phyloP scores from a whole-genome alignment of 2,329 filamentous ascomycete genomes.

The Phialemonium atrogriseum region DNA sequence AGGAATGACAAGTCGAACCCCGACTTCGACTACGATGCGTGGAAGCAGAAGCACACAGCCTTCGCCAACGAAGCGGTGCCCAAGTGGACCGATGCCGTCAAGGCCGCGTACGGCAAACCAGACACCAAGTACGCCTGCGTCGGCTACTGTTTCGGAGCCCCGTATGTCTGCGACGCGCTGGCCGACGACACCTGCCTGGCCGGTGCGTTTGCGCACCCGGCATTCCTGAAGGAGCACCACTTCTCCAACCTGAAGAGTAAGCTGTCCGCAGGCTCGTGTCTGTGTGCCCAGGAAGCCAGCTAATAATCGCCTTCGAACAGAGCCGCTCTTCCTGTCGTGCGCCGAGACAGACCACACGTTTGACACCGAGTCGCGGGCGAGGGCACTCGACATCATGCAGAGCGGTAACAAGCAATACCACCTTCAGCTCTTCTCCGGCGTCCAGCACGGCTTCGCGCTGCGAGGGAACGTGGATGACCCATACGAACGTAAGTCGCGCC shows the following conservation, averaged over 20 bases:
- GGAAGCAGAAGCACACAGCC: constrained; percentile 33
- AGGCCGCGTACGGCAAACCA: constrained; percentile 22
- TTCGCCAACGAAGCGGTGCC: constrained; percentile 34
- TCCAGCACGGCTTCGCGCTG: constrained; percentile 21
- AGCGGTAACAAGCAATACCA: constrained; percentile 42
- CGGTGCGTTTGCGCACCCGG: constrained; percentile 42
- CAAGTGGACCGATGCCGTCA: constrained; percentile 31
- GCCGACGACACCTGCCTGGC: constrained; percentile 24
- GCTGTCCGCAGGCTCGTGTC: constrained; percentile 4
- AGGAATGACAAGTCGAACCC: not conserved
- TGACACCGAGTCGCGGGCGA: constrained; percentile 23
- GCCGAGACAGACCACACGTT: constrained; percentile 36
- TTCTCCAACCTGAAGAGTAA: constrained; percentile 28
- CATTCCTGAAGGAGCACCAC: constrained; percentile 37
- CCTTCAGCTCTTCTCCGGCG: constrained; percentile 52
- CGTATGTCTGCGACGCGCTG: constrained; percentile 34
- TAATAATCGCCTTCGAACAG: constrained; percentile 9
- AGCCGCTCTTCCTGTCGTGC: constrained; percentile 36
- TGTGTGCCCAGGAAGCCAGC: not conserved
- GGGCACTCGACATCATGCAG: constrained; percentile 32
- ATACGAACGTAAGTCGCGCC: constrained; percentile 24
- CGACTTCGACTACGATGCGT: constrained; percentile 37
- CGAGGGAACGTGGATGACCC: constrained; percentile 15
- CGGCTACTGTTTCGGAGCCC: constrained; percentile 32
- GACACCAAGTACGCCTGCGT: constrained; percentile 30